Evolutionary conservation across 106 monocot genomes (phyloP), one percentile per base, ranked within the genome.

Genomic region (Dendrobium nobile): DNA sequence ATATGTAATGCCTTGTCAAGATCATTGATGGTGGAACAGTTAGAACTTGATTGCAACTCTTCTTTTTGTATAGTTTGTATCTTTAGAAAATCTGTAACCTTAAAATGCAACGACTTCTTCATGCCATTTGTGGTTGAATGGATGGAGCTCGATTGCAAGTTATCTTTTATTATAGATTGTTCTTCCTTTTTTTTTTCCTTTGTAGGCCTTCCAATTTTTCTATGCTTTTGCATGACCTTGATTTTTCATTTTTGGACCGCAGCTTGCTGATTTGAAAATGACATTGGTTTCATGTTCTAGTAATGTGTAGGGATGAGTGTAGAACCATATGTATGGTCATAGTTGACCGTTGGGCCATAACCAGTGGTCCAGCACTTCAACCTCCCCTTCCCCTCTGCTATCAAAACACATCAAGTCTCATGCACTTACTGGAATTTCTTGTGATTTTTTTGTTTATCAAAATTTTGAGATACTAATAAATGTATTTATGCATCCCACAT

Each of bases 401-500:
- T 18, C 22, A 64, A 64, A 6, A n/a, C 22, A 64, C n/a, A 67
- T 58, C 67, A 33, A 16, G 72, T 13, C 18, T 74, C 16, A 70
- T 22, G 33, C 70, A 15, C 13, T 13, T 37, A 7, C 5, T 43
- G 28, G 43, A 43, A 42, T 74, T 74, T 74, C 19, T 44, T 74
- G 41, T 18, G 1, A n/a, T 19, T 73, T 74, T 47, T 59, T 72
- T 0, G 24, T 40, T 74, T 26, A 61, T 47, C 0, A 22, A 40
- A 20, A 15, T 70, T 54, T 75, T 37, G 10, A 55, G 72, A 27
- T 76, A 45, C 77, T 59, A 41, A 75, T 58, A 56, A 18, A 61
- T 58, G 19, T 56, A 44, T 26, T 89, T 80, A 64, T 55, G 10
- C 27, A 11, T 77, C 78, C 56, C 68, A 45, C 81, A 43, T 87